phyloP scores from a whole-genome alignment of 2,329 filamentous ascomycete species.

The Exophiala alcalophila region DNA sequence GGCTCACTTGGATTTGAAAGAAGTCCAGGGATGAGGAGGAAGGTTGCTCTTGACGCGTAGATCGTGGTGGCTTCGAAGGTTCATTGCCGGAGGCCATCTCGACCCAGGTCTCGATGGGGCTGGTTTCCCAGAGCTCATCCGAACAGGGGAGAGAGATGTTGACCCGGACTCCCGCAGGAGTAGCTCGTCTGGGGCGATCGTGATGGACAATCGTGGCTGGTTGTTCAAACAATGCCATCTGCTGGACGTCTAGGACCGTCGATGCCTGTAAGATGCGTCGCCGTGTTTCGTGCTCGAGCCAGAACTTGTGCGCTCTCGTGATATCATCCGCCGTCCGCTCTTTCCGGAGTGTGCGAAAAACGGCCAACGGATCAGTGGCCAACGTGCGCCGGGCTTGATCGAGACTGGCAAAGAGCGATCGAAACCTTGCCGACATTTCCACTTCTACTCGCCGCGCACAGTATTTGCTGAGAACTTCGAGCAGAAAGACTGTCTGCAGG shows the following conservation, averaged over 20 bases:
- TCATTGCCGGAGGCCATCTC: conserved; percentile 24
- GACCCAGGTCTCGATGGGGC: conserved; percentile 32
- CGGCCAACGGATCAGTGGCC: conserved; percentile 33
- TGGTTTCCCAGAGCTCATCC: conserved; percentile 35
- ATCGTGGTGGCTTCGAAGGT: conserved; percentile 8
- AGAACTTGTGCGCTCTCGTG: conserved; percentile 35
- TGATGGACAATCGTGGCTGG: conserved; percentile 33
- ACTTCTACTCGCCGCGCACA: conserved; percentile 35
- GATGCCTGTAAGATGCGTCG: conserved; percentile 37
- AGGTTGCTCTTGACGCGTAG: conserved; percentile 2
- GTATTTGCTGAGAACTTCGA: conserved; percentile 37
- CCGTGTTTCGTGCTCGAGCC: conserved; percentile 37
- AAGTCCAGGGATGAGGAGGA: conserved; percentile 16
- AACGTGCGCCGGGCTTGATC: conserved; percentile 33
- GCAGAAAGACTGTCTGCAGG: conserved; percentile 38
- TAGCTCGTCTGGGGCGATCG: conserved; percentile 16
- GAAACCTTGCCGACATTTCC: conserved; percentile 36
- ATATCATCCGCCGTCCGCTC: conserved; percentile 31
- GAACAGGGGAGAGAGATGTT: conserved; percentile 35
- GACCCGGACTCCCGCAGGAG: conserved; percentile 16
- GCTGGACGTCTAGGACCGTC: conserved; percentile 37
- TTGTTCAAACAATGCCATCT: conserved; percentile 35
- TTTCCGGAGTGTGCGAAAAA: conserved; percentile 32
- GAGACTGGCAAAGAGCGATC: conserved; percentile 37
- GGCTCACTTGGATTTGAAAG: conserved; percentile 25